Evolutionary conservation across 2,329 filamentous ascomycete genomes (phyloP).

Genomic region (Neophaeococcomyces aloes): DNA sequence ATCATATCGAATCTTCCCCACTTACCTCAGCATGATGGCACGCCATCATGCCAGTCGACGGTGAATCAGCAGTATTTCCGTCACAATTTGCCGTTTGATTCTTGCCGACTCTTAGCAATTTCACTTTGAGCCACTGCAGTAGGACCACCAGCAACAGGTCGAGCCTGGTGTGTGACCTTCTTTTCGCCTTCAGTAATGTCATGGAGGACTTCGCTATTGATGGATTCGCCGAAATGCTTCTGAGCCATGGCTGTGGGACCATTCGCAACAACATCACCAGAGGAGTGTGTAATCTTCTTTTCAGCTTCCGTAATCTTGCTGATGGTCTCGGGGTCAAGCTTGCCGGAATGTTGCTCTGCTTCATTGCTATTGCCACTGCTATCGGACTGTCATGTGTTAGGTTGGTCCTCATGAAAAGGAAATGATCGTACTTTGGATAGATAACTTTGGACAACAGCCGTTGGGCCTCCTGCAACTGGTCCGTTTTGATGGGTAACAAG

Average conservation of each 20-base stretch:
- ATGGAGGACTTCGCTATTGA: conserved; percentile 28
- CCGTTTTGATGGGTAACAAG: conserved; percentile 26
- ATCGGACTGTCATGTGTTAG: not conserved
- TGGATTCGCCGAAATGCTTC: conserved; percentile 27
- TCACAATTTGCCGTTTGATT: too few species aligned
- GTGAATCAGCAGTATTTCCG: too few species aligned
- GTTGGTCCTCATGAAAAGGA: too few species aligned
- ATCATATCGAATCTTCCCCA: too few species aligned
- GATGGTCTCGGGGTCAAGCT: conserved; percentile 25
- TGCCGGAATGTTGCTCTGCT: conserved; percentile 9
- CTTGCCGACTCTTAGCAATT: conserved; percentile 3
- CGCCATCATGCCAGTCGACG: too few species aligned
- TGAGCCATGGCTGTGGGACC: conserved; percentile 35
- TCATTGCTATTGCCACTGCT: not conserved
- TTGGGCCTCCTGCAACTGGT: conserved; percentile 1
- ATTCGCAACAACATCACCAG: conserved; percentile 28
- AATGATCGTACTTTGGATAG: conserved; percentile 4
- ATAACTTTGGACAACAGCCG: conserved; percentile 9
- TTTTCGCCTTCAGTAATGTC: conserved; percentile 36
- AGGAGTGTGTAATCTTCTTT: conserved; percentile 26
- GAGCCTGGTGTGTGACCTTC: conserved; percentile 27
- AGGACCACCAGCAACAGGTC: conserved; percentile 28
- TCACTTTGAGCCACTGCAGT: conserved; percentile 30
- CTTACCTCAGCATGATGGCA: too few species aligned
- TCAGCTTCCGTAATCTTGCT: conserved; percentile 33